These are phyloP conservation scores for Aspergillus baeticus DNA, from an alignment of 495 filamentous ascomycete genomes.

Conservation along the genomic window DNA sequence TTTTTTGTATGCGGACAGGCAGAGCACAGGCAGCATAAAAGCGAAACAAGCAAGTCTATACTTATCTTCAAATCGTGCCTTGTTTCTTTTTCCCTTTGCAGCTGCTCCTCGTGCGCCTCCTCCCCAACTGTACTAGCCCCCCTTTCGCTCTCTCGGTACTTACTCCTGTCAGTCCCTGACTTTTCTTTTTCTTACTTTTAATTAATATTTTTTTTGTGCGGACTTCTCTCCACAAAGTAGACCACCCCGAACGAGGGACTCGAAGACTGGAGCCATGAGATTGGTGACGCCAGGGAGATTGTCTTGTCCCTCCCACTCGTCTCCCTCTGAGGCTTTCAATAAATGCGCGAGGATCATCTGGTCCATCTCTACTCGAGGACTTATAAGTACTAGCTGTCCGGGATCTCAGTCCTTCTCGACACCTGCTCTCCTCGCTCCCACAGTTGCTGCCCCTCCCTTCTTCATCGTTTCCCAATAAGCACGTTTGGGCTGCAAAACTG, in stretches of 20 bases:
- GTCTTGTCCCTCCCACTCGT: not conserved
- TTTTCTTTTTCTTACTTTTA: constrained; percentile 10
- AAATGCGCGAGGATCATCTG: constrained; percentile 12
- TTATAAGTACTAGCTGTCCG: constrained; percentile 23
- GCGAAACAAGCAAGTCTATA: constrained; percentile 11
- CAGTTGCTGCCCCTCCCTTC: constrained; percentile 1
- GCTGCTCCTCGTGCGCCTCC: not conserved
- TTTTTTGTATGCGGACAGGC: not conserved
- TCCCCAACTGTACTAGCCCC: not conserved
- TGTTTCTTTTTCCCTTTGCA: constrained; percentile 4
- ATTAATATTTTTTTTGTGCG: constrained; percentile 7
- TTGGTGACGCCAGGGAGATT: not conserved
- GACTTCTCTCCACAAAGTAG: constrained; percentile 4
- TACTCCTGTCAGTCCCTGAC: not conserved
- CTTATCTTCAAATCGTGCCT: constrained; percentile 4
- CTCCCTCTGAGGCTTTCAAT: constrained; percentile 7
- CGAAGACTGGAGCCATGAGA: not conserved
- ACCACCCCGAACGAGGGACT: not conserved
- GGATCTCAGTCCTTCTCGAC: constrained; percentile 8
- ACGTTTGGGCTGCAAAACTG: constrained; percentile 13
- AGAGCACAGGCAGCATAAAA: constrained; percentile 5
- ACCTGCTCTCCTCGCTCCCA: constrained; percentile 1
- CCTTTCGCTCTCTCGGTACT: constrained; percentile 4
- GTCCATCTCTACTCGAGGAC: not conserved
- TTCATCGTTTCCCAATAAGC: constrained; percentile 11